Percentiles rank a stretch among this genome's conserved stretches.
phyloP scores from a whole-genome alignment of 345 rosid species.

The Microcos paniculata region DNA sequence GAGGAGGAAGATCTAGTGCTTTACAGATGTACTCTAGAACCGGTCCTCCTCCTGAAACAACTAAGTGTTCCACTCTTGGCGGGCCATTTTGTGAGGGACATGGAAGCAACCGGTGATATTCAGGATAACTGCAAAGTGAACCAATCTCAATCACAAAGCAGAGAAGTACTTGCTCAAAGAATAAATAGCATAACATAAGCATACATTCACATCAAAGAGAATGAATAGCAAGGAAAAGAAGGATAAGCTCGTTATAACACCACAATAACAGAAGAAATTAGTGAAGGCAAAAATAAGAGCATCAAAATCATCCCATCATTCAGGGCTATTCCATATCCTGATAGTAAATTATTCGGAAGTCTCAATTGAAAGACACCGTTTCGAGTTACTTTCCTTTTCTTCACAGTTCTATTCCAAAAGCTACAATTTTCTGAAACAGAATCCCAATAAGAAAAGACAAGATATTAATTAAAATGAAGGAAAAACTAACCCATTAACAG shows the following conservation, averaged over 20 bases:
- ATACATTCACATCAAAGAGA: not conserved
- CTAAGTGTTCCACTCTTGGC: constrained; percentile 83
- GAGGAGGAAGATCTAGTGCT: constrained; percentile 75
- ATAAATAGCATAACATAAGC: not conserved
- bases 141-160: not conserved
- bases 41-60: constrained; percentile 65
- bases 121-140: constrained; percentile 47
- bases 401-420: not conserved
- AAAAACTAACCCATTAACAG: constrained; percentile 47
- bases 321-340: not conserved
- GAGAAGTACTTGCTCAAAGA: not conserved
- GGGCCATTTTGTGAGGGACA: constrained; percentile 58
- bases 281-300: not conserved
- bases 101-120: constrained; percentile 71
- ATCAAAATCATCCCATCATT: not conserved
- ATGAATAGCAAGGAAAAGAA: constrained; percentile 8
- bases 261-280: not conserved
- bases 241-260: not conserved
- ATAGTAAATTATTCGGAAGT: not conserved
- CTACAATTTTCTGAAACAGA: not conserved
- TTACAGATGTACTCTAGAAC: constrained; percentile 58
- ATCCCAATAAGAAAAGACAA: not conserved
- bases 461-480: not conserved
- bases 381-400: not conserved
- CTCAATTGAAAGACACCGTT: not conserved